These are phyloP conservation scores for Trichoderma sp. DNA, from an alignment of 2,329 filamentous ascomycete species.

Conservation along the genomic window DNA sequence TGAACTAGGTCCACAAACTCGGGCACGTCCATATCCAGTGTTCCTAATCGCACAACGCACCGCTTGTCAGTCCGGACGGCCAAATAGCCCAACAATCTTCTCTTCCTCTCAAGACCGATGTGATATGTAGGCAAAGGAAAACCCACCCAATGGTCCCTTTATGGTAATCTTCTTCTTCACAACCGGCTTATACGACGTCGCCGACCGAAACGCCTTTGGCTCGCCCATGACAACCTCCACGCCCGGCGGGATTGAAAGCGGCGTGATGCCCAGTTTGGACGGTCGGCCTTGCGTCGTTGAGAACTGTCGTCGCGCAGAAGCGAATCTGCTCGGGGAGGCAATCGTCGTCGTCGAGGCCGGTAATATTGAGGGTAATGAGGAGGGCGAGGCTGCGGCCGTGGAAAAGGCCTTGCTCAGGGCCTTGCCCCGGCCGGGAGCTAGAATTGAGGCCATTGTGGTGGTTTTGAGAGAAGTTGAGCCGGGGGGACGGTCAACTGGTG, in stretches of 20 bases:
- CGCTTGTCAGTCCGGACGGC: constrained; percentile 18
- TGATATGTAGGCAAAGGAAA: constrained; percentile 9
- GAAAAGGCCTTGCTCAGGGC: constrained; percentile 59
- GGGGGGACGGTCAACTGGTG: not conserved
- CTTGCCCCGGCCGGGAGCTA: constrained; percentile 63
- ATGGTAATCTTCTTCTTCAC: constrained; percentile 71
- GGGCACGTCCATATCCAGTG: constrained; percentile 76
- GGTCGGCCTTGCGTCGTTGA: constrained; percentile 65
- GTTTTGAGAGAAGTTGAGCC: constrained; percentile 8
- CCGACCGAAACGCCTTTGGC: constrained; percentile 54
- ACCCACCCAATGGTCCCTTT: constrained; percentile 75
- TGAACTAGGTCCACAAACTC: constrained; percentile 73
- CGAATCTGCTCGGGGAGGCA: constrained; percentile 39
- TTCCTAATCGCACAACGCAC: constrained; percentile 52
- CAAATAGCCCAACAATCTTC: not conserved
- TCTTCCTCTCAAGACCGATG: not conserved
- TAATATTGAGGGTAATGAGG: not conserved
- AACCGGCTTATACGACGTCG: constrained; percentile 62
- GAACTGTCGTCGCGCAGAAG: constrained; percentile 50
- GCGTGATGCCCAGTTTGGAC: constrained; percentile 84
- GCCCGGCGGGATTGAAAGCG: constrained; percentile 78
- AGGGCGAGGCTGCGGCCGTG: constrained; percentile 38
- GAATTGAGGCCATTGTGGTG: constrained; percentile 54
- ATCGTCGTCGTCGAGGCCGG: constrained; percentile 9
- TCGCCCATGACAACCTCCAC: constrained; percentile 76